Base-by-base conservation (phyloP, 2,329 filamentous ascomycete species). In the Ophiocordyceps camponoti-rufipedis region DNA sequence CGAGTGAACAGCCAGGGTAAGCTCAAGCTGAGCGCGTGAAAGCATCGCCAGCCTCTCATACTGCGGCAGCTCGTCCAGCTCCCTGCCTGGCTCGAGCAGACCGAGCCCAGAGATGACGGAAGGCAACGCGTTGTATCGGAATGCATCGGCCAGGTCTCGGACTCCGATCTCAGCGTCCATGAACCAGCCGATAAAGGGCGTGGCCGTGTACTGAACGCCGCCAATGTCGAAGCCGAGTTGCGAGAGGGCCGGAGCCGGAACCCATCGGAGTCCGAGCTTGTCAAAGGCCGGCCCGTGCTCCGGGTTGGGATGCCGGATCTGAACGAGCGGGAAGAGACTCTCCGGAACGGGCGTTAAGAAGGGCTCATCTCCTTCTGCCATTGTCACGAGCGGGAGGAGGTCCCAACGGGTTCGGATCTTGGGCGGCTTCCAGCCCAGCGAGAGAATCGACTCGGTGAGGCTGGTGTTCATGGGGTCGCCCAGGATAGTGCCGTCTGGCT, bases 101-200 rank as follows among this genome's bases (percentile, higher is more conserved):
- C 32, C 8, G 4, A 46, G 31, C 3, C 31, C 45, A 3, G 29
- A 35, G 32, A 42, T 41, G 31, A 46, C 19, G 7, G 41, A 42
- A 5, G 45, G 45, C 12, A 46, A 16, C 5, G 32, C 45, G 16
- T 46, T 18, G 41, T 46, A 46, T 9, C 40, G 45, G 32, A 46
- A 46, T n/a, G 41, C 40, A 33, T 46, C 45, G 23, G 41, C 44
- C 4, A 46, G 44, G n/a, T 46, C 41, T 14, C 44, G 19, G 0
- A 46, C 44, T 12, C 44, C 44, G 14, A 46, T 43, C 18, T 46
- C 44, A 9, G 44, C 44, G 40, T 46, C 44, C 44, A 46, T 46
- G 44, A 46, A 46, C 44, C 44, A 46, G 40, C 44, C 44, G 40
- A 46, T 46, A 31, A 46, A 46, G 19, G 44, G 44, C 3, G 44